Percentiles rank a stretch among this genome's conserved stretches.
These are phyloP conservation scores for Colletotrichum cuscutae DNA, from an alignment of 2,329 filamentous ascomycete species.

Conservation along the genomic window DNA sequence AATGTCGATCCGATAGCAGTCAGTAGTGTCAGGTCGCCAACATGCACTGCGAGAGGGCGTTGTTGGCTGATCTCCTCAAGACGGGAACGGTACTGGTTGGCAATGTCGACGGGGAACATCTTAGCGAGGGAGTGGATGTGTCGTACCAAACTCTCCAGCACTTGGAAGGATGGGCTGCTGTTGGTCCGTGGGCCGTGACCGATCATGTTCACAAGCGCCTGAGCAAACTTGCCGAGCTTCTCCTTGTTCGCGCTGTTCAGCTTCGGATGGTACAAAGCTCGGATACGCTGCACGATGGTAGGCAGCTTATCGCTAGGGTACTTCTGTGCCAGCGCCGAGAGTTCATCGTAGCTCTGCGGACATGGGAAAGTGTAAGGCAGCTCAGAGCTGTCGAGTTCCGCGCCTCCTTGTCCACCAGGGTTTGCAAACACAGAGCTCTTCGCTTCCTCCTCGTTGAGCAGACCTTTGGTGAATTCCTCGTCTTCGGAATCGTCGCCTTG, in stretches of 20 bases:
- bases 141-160: conserved; percentile 83
- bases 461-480: conserved; percentile 78
- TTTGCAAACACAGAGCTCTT: conserved; percentile 61
- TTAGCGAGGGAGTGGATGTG: conserved; percentile 95
- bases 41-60: conserved; percentile 63
- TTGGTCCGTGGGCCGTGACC: conserved; percentile 48
- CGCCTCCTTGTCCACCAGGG: conserved; percentile 49
- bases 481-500: conserved; percentile 59
- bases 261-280: conserved; percentile 91
- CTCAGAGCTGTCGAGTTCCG: conserved; percentile 51
- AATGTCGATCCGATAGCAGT: conserved; percentile 87
- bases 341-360: conserved; percentile 79
- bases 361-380: conserved; percentile 89
- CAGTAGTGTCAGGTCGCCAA: conserved; percentile 83
- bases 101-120: conserved; percentile 82
- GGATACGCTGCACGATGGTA: conserved; percentile 86
- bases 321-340: conserved; percentile 73
- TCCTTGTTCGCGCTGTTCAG: conserved; percentile 86
- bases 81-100: conserved; percentile 79
- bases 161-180: conserved; percentile 66
- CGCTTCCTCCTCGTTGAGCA: conserved; percentile 69
- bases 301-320: conserved; percentile 75
- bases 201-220: conserved; percentile 72
- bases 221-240: conserved; percentile 77
- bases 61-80: conserved; percentile 65